These are phyloP conservation scores for Parachaetomium inaequale DNA, from an alignment of 495 filamentous ascomycete species.

Conservation along the genomic window DNA sequence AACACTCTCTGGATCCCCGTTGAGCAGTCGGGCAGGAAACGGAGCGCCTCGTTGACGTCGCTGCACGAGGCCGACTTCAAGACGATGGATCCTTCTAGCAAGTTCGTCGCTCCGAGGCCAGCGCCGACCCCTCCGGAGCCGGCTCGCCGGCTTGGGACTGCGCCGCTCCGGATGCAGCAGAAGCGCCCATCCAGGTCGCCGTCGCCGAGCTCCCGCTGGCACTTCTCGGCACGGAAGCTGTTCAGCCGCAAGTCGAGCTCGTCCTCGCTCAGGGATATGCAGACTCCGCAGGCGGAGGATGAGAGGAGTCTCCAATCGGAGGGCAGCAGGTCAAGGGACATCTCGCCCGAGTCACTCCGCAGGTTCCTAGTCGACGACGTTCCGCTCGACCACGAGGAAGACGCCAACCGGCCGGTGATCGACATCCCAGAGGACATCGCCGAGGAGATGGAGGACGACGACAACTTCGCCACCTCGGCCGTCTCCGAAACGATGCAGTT, in stretches of 20 bases:
- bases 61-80: conserved; percentile 52
- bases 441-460: conserved; percentile 53
- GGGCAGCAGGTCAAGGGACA: conserved; percentile 42
- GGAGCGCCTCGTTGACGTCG: conserved; percentile 51
- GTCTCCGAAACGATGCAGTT: conserved; percentile 41
- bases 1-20: conserved; percentile 78
- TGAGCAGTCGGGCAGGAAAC: conserved; percentile 53
- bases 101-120: conserved; percentile 65
- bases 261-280: conserved; percentile 26
- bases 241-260: conserved; percentile 39
- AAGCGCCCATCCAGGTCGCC: conserved; percentile 46
- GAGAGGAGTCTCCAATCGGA: conserved; percentile 35
- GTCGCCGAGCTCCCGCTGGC: conserved; percentile 47
- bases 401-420: conserved; percentile 25
- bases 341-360: conserved; percentile 47
- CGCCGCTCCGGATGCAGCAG: conserved; percentile 49
- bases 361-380: conserved; percentile 42
- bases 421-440: conserved; percentile 51
- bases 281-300: conserved; percentile 21
- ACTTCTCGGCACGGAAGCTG: conserved; percentile 40
- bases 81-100: conserved; percentile 76
- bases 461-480: conserved; percentile 52
- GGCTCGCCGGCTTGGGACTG: conserved; percentile 52
- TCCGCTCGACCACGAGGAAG: conserved; percentile 21
- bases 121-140: conserved; percentile 49